These are phyloP conservation scores for Exophiala xenobiotica DNA, from an alignment of 2,329 filamentous ascomycete species.

Conservation along the genomic window DNA sequence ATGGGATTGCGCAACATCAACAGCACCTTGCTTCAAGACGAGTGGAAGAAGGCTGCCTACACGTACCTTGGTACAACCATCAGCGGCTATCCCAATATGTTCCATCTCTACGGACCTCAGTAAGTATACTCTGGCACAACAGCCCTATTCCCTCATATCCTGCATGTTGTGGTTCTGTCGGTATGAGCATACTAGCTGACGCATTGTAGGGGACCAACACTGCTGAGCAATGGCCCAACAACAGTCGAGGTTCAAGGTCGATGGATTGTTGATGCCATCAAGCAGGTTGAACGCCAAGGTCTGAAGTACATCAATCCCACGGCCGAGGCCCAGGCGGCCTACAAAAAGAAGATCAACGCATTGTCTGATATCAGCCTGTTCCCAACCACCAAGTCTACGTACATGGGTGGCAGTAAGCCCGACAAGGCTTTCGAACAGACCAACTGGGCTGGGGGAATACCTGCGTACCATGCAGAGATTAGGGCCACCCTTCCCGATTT, in stretches of 20 bases:
- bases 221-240: slow-evolving; percentile 57
- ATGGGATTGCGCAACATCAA: slow-evolving; percentile 43
- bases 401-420: slow-evolving; percentile 58
- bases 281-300: slow-evolving; percentile 46
- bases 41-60: slow-evolving; percentile 34
- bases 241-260: slow-evolving; percentile 56
- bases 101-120: slow-evolving; percentile 56
- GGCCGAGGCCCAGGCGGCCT: slow-evolving; percentile 46
- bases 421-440: slow-evolving; percentile 55
- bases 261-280: slow-evolving; percentile 52
- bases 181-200: not conserved
- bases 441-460: slow-evolving; percentile 41
- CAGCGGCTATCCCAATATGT: slow-evolving; percentile 49
- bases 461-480: slow-evolving; percentile 28
- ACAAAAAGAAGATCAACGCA: slow-evolving; percentile 49
- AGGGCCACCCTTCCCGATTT: slow-evolving; percentile 23
- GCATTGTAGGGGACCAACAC: slow-evolving; percentile 46
- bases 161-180: too few relatives aligned
- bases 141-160: too few relatives aligned
- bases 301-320: slow-evolving; percentile 55
- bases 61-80: slow-evolving; percentile 45
- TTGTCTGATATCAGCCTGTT: slow-evolving; percentile 40
- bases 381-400: slow-evolving; percentile 50
- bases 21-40: slow-evolving; percentile 12
- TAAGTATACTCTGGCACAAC: too few relatives aligned